Base-by-base conservation (phyloP, 2,329 filamentous ascomycete species). In the Pestalotiopsis sp. region DNA sequence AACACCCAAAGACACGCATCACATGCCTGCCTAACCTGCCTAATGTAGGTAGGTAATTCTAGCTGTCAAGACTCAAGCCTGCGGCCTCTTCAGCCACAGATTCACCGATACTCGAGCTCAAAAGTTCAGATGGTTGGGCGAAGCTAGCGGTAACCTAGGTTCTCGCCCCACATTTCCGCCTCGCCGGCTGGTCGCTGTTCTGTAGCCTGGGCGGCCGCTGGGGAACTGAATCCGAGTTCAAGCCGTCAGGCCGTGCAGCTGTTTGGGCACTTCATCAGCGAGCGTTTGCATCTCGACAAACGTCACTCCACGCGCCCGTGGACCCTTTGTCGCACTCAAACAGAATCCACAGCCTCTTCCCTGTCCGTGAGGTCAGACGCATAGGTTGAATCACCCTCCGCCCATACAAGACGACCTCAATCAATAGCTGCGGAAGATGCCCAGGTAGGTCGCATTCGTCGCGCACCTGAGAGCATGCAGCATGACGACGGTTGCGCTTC, bases 401-500 rank as follows among this genome's bases (percentile, higher is more conserved):
- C 23, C 23, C 11, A 36, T 27, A 12, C 57, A 27, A 23, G 31
- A 4, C 14, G 23, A 20, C 57, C 57, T 23, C 57, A 7, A 52
- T 52, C 20, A 25, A 17, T 36, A 17, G 59, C 59, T 23, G 59
- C 59, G 31, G 25, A 62, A 62, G 20, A 62, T 39, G 27, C 14
- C 27, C 14, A 6, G 31, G 25, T 20, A 59, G 23, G 23, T 20
- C 23, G 56, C 56, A 25, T 59, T 17, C 39, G 23, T 49, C n/a
- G 20, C 13, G 17, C 11, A 31, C 23, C 20, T 49, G 38, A 45
- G 59, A 31, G 31, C 59, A 62, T 68, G 70, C 71, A 73, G 45
- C 72, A 76, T 77, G 76, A 77, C 76, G 39, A 74, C 74, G 41
- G 71, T 75, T 68, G 74, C 74, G 67, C 68, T 74, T 67, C 73